Evolutionary conservation across 2,329 filamentous ascomycete genomes (phyloP), one percentile per base, ranked within the genome.

Genomic region (Arthrinium phaeospermum): DNA sequence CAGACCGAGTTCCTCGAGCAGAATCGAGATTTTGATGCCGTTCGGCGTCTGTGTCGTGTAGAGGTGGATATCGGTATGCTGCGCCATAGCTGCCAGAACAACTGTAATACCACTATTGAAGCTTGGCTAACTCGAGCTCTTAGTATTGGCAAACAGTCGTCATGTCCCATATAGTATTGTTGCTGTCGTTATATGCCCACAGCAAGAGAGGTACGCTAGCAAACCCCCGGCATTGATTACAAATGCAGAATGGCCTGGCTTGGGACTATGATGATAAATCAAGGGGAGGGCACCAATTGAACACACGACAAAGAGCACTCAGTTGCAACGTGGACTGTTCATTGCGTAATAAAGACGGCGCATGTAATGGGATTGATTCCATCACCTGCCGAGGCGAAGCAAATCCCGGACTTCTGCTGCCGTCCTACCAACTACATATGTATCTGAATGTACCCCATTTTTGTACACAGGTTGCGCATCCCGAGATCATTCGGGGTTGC

Each of bases 11-110:
- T 97, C 95, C 83, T 97, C 94, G 19, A 98, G 85, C 13, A 94
- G 88, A 76, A 97, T 97, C 72, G 93, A 95, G 74, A 94, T 90
- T 82, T 97, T 97, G 86, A 96, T 93, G 74, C 94, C 94, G 83
- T 97, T 97, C 61, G 95, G 94, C 69, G 95, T 98, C 79, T 91
- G 89, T 12, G 89, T 87, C 16, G 94, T 97, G 85, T 96, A 97
- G 45, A 97, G 89, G 57, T 91, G 92, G 77, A 97, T 94, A 76
- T 93, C 86, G 7, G 92, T 30, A 13, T 30, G 24, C 4, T 30
- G 24, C 24, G 51, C 51, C 51, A 57, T 57, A 10, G 22, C 24
- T 57, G 51, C 0, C 6, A 27, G 24, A 16, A 3, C 6, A 41
- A 41, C 6, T 57, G 24, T 30, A 19, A 1, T 19, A 4, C 3